A percentile compares a stretch with the other conserved stretches of the same genome.
Conservation (phyloP, 306 rosid genomes). For the Vicia faba region DNA sequence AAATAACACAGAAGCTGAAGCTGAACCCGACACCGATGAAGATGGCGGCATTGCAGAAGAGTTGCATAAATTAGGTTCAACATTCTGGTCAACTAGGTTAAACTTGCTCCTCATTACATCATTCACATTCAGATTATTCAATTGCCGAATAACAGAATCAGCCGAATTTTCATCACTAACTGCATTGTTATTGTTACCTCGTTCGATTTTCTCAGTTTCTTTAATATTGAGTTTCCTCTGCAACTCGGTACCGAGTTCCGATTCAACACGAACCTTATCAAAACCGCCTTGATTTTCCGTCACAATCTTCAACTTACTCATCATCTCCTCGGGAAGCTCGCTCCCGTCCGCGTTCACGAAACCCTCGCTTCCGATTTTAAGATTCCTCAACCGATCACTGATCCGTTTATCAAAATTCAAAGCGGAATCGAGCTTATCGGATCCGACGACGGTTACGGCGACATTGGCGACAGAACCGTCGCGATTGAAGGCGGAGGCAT, state of each 20-base stretch:
- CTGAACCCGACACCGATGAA: slow-evolving; percentile 10
- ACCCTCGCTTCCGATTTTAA: slow-evolving; percentile 56
- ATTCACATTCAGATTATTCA: slow-evolving; percentile 62
- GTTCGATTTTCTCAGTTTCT: slow-evolving; percentile 36
- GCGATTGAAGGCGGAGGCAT: slow-evolving; percentile 57
- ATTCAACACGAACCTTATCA: slow-evolving; percentile 35
- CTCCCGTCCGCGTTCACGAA: slow-evolving; percentile 30
- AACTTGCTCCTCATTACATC: slow-evolving; percentile 50
- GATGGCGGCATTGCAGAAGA: slow-evolving; percentile 40
- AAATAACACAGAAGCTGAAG: slow-evolving; percentile 41
- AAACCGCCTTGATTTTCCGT: slow-evolving; percentile 35
- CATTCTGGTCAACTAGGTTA: slow-evolving; percentile 39
- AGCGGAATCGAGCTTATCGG: slow-evolving; percentile 11
- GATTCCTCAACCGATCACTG: slow-evolving; percentile 50
- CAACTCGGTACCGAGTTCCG: slow-evolving; percentile 63
- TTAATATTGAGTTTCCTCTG: slow-evolving; percentile 51
- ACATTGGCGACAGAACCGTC: slow-evolving; percentile 34
- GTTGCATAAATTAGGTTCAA: slow-evolving; percentile 37
- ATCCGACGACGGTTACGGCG: slow-evolving; percentile 11
- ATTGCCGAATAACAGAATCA: slow-evolving; percentile 45
- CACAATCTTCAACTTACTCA: slow-evolving; percentile 58
- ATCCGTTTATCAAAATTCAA: slow-evolving; percentile 40
- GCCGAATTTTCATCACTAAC: slow-evolving; percentile 44
- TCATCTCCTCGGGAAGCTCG: slow-evolving; percentile 55
- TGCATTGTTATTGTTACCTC: slow-evolving; percentile 35